These are phyloP conservation scores for Berkeleyomyces basicola DNA, from an alignment of 2,329 filamentous ascomycete genomes.

Conservation along the genomic window DNA sequence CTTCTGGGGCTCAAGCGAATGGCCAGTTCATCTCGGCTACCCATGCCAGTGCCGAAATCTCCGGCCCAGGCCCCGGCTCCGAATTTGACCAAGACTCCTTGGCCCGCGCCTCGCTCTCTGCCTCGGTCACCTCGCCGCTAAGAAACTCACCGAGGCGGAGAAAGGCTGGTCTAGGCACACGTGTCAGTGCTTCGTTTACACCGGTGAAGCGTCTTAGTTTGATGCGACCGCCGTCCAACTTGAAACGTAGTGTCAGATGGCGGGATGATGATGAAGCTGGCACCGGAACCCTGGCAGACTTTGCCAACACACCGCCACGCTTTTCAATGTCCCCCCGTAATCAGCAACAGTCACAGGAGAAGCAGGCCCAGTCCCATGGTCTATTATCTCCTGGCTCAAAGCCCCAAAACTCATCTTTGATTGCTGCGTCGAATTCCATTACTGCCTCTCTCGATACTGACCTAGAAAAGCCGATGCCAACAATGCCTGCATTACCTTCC, in stretches of 20 bases:
- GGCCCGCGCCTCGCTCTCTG: constrained; percentile 5
- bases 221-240: constrained; percentile 25
- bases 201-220: constrained; percentile 48
- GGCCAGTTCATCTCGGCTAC: constrained; percentile 10
- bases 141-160: constrained; percentile 69
- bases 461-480: constrained; percentile 11
- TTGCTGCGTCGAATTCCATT: background rate
- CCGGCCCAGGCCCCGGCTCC: constrained; percentile 14
- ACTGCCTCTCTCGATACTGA: constrained; percentile 24
- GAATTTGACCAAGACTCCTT: constrained; percentile 17
- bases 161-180: constrained; percentile 39
- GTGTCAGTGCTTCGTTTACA: constrained; percentile 65
- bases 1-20: background rate
- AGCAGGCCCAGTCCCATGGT: constrained; percentile 5
- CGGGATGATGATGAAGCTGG: constrained; percentile 77
- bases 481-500: constrained; percentile 6
- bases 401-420: background rate
- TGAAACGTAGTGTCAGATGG: constrained; percentile 74
- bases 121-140: constrained; percentile 37
- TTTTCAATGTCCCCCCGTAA: constrained; percentile 11
- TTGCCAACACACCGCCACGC: constrained; percentile 59
- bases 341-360: constrained; percentile 36
- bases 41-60: constrained; percentile 9
- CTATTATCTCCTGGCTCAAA: background rate
- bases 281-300: constrained; percentile 73